Evolutionary conservation across 495 filamentous ascomycete genomes (phyloP).

Genomic region (Xylaria venustula): DNA sequence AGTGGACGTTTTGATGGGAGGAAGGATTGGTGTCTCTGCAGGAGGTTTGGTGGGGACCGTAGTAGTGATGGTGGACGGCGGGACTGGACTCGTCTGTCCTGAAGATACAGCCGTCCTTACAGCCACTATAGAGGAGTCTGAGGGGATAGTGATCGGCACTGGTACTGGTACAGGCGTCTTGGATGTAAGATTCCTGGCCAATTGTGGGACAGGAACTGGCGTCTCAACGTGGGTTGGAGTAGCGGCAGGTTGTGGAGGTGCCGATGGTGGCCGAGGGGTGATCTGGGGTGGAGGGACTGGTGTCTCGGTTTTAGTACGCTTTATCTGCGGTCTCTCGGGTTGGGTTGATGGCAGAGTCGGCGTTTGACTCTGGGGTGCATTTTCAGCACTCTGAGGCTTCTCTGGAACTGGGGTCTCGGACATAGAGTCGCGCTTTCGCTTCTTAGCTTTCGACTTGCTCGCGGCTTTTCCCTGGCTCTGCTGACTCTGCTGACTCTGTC

Average conservation of each 20-base stretch:
- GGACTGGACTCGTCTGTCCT: constrained; percentile 23
- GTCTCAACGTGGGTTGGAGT: constrained; percentile 38
- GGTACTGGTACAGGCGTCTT: constrained; percentile 44
- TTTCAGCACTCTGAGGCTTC: constrained; percentile 37
- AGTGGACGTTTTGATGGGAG: constrained; percentile 46
- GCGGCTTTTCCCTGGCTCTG: constrained; percentile 17
- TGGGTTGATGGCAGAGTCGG: constrained; percentile 25
- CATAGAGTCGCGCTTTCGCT: constrained; percentile 55
- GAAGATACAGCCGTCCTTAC: constrained; percentile 30
- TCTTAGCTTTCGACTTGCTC: constrained; percentile 39
- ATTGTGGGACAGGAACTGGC: constrained; percentile 49
- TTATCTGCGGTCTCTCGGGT: constrained; percentile 37
- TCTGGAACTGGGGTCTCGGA: constrained; percentile 41
- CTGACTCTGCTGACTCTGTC: too few relatives aligned
- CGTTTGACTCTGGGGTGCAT: constrained; percentile 17
- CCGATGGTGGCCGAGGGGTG: constrained; percentile 29
- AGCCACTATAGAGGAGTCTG: constrained; percentile 27
- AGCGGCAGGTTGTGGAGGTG: constrained; percentile 21
- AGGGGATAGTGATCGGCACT: constrained; percentile 21
- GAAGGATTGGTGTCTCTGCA: constrained; percentile 27
- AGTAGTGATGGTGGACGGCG: constrained; percentile 23
- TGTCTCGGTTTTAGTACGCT: constrained; percentile 59
- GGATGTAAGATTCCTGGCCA: constrained; percentile 46
- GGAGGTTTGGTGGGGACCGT: constrained; percentile 28
- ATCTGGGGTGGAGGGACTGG: constrained; percentile 48